These are phyloP conservation scores for sweet orange (Citrus sinensis) DNA, from an alignment of 345 rosid species.

Conservation along the genomic window DNA sequence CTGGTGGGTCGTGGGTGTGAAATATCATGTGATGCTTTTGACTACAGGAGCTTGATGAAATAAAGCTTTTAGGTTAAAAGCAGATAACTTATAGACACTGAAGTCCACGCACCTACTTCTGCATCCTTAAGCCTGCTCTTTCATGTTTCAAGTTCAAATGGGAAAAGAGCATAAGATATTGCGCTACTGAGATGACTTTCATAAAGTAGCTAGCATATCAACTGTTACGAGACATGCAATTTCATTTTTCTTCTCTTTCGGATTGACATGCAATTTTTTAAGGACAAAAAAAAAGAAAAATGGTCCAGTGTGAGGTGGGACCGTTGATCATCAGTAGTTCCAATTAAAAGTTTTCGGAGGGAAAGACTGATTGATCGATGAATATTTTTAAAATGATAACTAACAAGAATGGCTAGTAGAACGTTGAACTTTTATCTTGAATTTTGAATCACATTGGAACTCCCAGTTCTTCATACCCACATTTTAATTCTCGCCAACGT, in stretches of 20 bases:
- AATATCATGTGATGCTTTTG: slow-evolving; percentile 21
- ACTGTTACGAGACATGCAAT: slow-evolving; percentile 3
- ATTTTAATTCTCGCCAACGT: too few relatives aligned
- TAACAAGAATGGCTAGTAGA: neutral
- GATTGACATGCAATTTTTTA: slow-evolving; percentile 14
- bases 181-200: slow-evolving; percentile 9
- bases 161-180: slow-evolving; percentile 14
- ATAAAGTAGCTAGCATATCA: slow-evolving; percentile 8
- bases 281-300: neutral
- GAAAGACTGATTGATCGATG: neutral
- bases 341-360: slow-evolving; percentile 2
- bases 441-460: neutral
- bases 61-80: slow-evolving; percentile 51
- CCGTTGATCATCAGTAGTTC: neutral
- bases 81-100: slow-evolving; percentile 37
- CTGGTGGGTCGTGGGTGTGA: neutral
- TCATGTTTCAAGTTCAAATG: slow-evolving; percentile 15
- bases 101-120: slow-evolving; percentile 51
- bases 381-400: neutral
- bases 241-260: slow-evolving; percentile 9
- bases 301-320: slow-evolving; percentile 1
- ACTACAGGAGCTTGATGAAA: slow-evolving; percentile 18
- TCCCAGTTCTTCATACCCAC: too few relatives aligned
- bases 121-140: slow-evolving; percentile 18
- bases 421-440: neutral